Evolutionary conservation across 257 asterid species (phyloP), one percentile per base, ranked within the genome.

Genomic region (Sherardia arvensis): DNA sequence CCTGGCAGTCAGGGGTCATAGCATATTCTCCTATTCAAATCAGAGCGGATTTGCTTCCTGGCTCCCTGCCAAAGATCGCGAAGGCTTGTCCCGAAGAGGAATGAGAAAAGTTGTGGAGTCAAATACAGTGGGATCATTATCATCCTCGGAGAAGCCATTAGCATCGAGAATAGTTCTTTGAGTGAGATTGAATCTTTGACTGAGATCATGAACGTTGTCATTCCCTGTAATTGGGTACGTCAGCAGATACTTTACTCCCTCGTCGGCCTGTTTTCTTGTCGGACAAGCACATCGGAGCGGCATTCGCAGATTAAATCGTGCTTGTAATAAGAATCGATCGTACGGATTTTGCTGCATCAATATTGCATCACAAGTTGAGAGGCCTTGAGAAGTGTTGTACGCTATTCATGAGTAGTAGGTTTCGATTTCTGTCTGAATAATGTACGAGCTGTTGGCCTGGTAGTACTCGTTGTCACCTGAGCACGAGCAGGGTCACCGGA

Each of bases 231-330:
- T 71, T 73, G 81, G 59, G 73, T 78, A 79, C 1, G 94, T 79
- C 40, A 85, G 43, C 71, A 87, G 61, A 72, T 78, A 83, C 65
- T 77, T 77, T 0, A 73, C 62, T 17, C 87, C 89, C 0, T 75
- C 66, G 17, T n/a, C 55, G 9, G 69, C 57, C 72, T 85, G 94
- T 59, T 81, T 61, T 36, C 53, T 53, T n/a, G 82, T 64, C 51
- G 94, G 95, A 59, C 95, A 87, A 53, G 94, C 91, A 59, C 95
- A 87, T 56, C 89, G 68, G 21, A 87, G 87, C 2, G 94, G 94
- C 20, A 85, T 84, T 32, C 21, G 61, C 69, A 87, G 65, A 14
- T 67, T 69, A 70, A 64, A 20, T 14, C 80, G 85, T 0, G 69
- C 70, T 10, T 21, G 2, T 63, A 87, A 61, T 1, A 62, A 55